Conservation (phyloP, 805 yeast genomes). For the Candida sakaeoensis region DNA sequence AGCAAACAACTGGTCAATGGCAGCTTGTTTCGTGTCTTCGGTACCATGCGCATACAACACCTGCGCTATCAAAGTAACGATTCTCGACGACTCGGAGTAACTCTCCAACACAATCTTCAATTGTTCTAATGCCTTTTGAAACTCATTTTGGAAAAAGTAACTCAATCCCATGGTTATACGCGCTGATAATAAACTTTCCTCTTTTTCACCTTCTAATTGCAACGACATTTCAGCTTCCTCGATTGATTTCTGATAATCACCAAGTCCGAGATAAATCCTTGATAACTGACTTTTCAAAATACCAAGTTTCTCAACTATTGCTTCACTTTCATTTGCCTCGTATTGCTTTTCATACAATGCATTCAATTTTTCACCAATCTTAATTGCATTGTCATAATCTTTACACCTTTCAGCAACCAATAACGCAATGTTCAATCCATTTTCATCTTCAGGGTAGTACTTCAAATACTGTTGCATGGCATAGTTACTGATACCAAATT, state of each 20-base stretch:
- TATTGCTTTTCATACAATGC: constrained; percentile 49
- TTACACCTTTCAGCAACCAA: constrained; percentile 67
- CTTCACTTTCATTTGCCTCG: constrained; percentile 51
- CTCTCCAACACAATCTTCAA: constrained; percentile 56
- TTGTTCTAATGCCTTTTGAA: constrained; percentile 63
- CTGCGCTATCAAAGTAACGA: constrained; percentile 74
- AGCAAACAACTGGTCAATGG: constrained; percentile 74
- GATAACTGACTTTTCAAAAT: constrained; percentile 67
- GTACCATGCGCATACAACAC: constrained; percentile 74
- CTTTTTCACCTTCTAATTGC: constrained; percentile 38
- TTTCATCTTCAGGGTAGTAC: constrained; percentile 54
- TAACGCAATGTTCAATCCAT: constrained; percentile 54
- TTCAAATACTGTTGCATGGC: constrained; percentile 67
- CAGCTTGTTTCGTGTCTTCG: constrained; percentile 76
- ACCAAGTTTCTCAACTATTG: constrained; percentile 48
- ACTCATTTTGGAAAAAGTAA: constrained; percentile 57
- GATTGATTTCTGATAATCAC: constrained; percentile 54
- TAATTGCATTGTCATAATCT: constrained; percentile 52
- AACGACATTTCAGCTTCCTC: constrained; percentile 56
- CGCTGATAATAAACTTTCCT: constrained; percentile 44
- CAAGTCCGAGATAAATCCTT: constrained; percentile 62
- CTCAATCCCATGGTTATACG: constrained; percentile 71
- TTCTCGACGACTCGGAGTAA: constrained; percentile 56
- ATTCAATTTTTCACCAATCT: constrained; percentile 45
- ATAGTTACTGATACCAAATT: constrained; percentile 59